Evolutionary conservation across 495 filamentous ascomycete species (phyloP), one percentile per base, ranked within the genome.

Genomic region (Aspergillus campestris): DNA sequence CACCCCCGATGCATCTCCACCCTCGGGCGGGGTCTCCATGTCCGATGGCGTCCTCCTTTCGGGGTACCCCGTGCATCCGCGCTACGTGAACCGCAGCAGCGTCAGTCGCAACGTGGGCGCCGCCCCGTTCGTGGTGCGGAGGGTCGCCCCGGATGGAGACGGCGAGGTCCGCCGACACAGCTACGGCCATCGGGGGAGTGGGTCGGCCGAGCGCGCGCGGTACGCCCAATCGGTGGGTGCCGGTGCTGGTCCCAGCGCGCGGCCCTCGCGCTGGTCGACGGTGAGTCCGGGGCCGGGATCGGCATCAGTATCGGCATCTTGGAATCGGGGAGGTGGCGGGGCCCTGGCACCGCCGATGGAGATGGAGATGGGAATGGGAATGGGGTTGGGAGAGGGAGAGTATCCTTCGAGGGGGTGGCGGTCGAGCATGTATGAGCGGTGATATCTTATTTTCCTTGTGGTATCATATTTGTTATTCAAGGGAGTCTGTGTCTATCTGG

Each of bases 151-250:
- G 2, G 46, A 47, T 12, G 24, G 41, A 29, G 39, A 41, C 10
- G 55, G 60, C 0, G 53, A 55, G n/a, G 41, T 27, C 29, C 36
- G 60, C 11, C 43, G 60, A 35, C 48, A 39, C 6, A 64, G 62
- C 31, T 59, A 60, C 37, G 52, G 56, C 18, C 18, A 24, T 24
- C 18, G 18, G 18, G 18, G 18, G 4, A 24, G 7, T 51, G 49
- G 3, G 59, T 58, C 28, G 57, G 56, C 28, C 50, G 55, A 66
- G 28, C 52, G 55, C 15, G 47, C 53, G 0, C 48, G 60, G 27
- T 24, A 6, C 18, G 18, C 18, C 18, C 18, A 1, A 24, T 24
- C 18, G 2, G 18, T 24, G 18, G 4, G 18, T 24, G 18, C 18
- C 18, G 4, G 18, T 13, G 7, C 42, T 9, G 32, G 31, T 18